Evolutionary conservation across 257 asterid species (phyloP).

Genomic region (Scutellaria galericulata): DNA sequence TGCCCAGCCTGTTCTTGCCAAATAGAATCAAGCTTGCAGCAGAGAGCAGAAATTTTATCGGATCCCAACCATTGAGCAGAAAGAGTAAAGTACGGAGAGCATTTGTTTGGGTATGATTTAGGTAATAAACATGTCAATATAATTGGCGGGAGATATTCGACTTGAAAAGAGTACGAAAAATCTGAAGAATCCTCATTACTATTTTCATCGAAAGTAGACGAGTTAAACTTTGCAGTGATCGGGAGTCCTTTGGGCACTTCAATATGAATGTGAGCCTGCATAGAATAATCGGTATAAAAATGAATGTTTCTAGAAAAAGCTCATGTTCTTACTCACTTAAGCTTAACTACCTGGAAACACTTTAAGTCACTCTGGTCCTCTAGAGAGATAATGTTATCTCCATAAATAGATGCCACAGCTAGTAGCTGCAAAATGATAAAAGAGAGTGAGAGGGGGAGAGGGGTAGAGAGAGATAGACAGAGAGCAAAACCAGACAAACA

Average conservation of each 20-base stretch:
- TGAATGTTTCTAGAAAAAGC: background rate
- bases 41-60: conserved; percentile 62
- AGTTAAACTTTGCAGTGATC: conserved; percentile 57
- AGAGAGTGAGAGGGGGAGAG: conserved; percentile 11
- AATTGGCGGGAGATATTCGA: conserved; percentile 83
- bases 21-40: conserved; percentile 73
- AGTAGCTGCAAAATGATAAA: conserved; percentile 62
- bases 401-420: conserved; percentile 83
- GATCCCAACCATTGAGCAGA: conserved; percentile 71
- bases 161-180: conserved; percentile 72
- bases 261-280: conserved; percentile 71
- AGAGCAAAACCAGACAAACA: conserved; percentile 12
- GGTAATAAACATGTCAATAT: conserved; percentile 81
- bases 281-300: conserved; percentile 30
- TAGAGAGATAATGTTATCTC: conserved; percentile 61
- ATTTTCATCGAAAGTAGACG: conserved; percentile 46
- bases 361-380: conserved; percentile 63
- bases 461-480: background rate
- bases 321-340: conserved; percentile 14
- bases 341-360: conserved; percentile 67
- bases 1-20: conserved; percentile 80
- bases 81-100: conserved; percentile 70
- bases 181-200: conserved; percentile 46
- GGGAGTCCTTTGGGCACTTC: conserved; percentile 63
- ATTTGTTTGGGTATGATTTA: conserved; percentile 75